Evolutionary conservation across 441 rosid genomes (phyloP).

Genomic region (Aleurites moluccanus): DNA sequence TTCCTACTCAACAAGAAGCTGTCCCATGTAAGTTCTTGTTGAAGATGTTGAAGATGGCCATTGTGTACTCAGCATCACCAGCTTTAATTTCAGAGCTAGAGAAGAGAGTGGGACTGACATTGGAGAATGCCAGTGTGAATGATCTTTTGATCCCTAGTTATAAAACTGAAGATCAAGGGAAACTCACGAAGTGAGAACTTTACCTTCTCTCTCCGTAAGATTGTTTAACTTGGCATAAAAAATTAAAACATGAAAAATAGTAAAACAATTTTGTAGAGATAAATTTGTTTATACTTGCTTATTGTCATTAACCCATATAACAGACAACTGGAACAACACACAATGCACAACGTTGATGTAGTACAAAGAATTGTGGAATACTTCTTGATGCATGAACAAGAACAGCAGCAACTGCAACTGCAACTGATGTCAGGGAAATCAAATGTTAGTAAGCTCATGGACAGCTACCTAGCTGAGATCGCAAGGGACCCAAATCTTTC

Average conservation of each 20-base stretch:
- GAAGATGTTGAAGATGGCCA: conserved; percentile 67
- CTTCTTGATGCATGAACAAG: conserved; percentile 76
- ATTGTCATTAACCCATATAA: conserved; percentile 19
- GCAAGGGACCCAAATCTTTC: conserved; percentile 75
- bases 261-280: neutral
- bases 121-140: conserved; percentile 63
- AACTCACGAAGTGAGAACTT: conserved; percentile 46
- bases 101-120: conserved; percentile 53
- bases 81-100: conserved; percentile 79
- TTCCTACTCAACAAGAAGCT: conserved; percentile 61
- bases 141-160: conserved; percentile 83
- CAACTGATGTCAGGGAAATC: conserved; percentile 48
- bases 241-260: conserved; percentile 3
- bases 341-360: conserved; percentile 63
- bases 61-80: conserved; percentile 62
- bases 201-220: conserved; percentile 15
- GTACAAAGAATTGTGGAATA: conserved; percentile 74
- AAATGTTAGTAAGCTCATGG: conserved; percentile 63
- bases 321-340: conserved; percentile 54
- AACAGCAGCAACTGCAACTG: conserved; percentile 44
- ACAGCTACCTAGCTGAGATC: conserved; percentile 67
- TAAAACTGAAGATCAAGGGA: conserved; percentile 53
- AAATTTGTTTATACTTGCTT: conserved; percentile 1
- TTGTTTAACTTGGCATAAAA: conserved; percentile 10
- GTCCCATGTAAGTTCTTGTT: conserved; percentile 65